Percentiles rank a stretch among this genome's conserved stretches.
Conservation (phyloP, 768 basidiomycete genomes). For the Lactarius hatsudake region DNA sequence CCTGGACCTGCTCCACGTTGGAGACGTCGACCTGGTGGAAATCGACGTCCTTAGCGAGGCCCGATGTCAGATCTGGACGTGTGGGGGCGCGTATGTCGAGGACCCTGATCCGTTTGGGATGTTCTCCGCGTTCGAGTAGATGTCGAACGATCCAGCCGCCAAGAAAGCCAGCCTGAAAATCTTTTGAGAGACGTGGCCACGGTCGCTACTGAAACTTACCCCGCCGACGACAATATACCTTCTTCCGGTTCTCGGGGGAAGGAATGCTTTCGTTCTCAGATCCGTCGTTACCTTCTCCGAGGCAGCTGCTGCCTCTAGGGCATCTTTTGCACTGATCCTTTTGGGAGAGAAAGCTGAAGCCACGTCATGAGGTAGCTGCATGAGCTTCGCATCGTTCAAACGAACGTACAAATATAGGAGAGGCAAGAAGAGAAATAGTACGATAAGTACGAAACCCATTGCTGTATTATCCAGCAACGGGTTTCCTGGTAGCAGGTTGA, state of each 20-base stretch:
- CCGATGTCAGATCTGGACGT: slow-evolving; percentile 53
- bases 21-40: slow-evolving; percentile 62
- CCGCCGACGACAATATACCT: slow-evolving; percentile 77
- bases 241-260: slow-evolving; percentile 69
- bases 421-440: slow-evolving; percentile 17
- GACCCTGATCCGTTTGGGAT: slow-evolving; percentile 60
- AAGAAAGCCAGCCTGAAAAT: slow-evolving; percentile 61
- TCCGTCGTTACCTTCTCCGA: slow-evolving; percentile 38
- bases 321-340: slow-evolving; percentile 46
- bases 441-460: not conserved
- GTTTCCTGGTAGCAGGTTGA: not conserved
- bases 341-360: slow-evolving; percentile 50
- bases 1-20: slow-evolving; percentile 49
- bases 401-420: slow-evolving; percentile 41
- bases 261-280: slow-evolving; percentile 41
- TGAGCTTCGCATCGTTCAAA: slow-evolving; percentile 55
- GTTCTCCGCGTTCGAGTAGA: slow-evolving; percentile 67
- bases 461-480: too few relatives aligned
- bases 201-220: slow-evolving; percentile 41
- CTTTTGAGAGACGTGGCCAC: not conserved
- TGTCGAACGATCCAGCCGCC: slow-evolving; percentile 77
- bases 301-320: slow-evolving; percentile 38
- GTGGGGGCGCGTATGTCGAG: slow-evolving; percentile 64
- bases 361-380: slow-evolving; percentile 44
- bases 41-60: slow-evolving; percentile 49